Evolutionary conservation across 139 green algal species (phyloP).

Genomic region (Medakamo hakoo): DNA sequence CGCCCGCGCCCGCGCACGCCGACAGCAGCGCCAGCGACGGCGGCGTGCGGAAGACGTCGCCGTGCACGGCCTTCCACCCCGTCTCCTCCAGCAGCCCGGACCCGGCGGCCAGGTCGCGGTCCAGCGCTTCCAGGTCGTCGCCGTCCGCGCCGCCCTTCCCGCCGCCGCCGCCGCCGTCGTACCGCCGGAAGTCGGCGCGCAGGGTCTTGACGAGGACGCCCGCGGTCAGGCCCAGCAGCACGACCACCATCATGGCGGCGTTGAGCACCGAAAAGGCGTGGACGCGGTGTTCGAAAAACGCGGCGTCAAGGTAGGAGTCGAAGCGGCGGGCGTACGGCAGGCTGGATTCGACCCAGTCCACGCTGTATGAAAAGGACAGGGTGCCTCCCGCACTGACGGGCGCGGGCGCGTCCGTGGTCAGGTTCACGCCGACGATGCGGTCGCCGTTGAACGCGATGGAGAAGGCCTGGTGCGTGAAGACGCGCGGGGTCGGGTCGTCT

Average conservation of each 20-base stretch:
- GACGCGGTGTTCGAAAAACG: constrained; percentile 98
- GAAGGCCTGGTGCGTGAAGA: constrained; percentile 89
- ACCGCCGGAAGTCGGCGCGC: constrained; percentile 76
- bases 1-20: constrained; percentile 49
- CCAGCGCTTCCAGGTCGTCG: constrained; percentile 68
- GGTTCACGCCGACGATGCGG: constrained; percentile 89
- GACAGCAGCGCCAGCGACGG: constrained; percentile 55
- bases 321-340: constrained; percentile 72
- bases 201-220: constrained; percentile 96
- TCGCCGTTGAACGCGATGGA: constrained; percentile 88
- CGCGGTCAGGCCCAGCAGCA: constrained; percentile 85
- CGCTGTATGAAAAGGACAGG: constrained; percentile 76
- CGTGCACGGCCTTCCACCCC: constrained; percentile 97
- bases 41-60: constrained; percentile 88
- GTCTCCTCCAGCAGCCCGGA: constrained; percentile 79
- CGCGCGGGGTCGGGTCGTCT: constrained; percentile 23
- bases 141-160: constrained; percentile 26
- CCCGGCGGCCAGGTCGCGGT: constrained; percentile 68
- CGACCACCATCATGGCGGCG: constrained; percentile 99
- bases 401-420: constrained; percentile 59
- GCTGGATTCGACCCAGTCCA: constrained; percentile 57
- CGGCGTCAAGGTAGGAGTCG: constrained; percentile 93
- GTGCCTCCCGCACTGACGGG: constrained; percentile 33
- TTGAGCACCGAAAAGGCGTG: constrained; percentile 99
- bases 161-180: constrained; percentile 11